Percentiles rank a stretch among this genome's conserved stretches.
These are phyloP conservation scores for Metschnikowia lochheadii DNA, from an alignment of 805 yeast species.

Conservation along the genomic window DNA sequence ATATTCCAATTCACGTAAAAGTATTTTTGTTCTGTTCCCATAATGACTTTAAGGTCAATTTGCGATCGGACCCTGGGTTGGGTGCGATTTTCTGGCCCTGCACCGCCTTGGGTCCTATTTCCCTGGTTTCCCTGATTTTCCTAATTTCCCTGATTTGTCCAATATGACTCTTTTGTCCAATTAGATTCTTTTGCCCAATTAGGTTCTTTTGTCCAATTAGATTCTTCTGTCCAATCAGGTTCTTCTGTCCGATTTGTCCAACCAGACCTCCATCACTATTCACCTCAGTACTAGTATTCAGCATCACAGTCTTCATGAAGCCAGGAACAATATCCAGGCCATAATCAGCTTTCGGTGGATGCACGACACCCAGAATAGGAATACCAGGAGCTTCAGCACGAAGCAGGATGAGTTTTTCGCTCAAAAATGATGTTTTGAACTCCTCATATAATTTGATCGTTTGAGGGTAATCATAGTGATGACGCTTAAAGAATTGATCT, in stretches of 20 bases:
- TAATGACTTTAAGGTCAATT: not conserved
- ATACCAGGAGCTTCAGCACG: slow-evolving; percentile 6
- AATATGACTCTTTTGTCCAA: no score
- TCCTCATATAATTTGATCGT: slow-evolving; percentile 41
- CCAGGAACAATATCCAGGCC: not conserved
- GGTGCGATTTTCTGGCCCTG: not conserved
- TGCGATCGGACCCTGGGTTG: not conserved
- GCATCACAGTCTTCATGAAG: not conserved
- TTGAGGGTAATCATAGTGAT: slow-evolving; percentile 41
- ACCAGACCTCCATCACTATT: no score
- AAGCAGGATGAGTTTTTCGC: slow-evolving; percentile 36
- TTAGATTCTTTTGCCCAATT: no score
- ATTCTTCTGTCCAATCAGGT: no score
- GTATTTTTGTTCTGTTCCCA: slow-evolving; percentile 2
- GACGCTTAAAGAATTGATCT: slow-evolving; percentile 38
- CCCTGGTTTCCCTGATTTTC: no score
- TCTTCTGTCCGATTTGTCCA: no score
- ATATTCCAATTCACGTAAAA: slow-evolving; percentile 14
- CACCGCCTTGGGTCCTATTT: no score
- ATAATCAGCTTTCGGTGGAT: not conserved
- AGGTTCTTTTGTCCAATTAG: no score
- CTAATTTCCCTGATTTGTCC: no score
- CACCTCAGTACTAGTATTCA: no score
- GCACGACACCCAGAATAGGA: not conserved
- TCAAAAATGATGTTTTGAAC: slow-evolving; percentile 38